Percentiles rank a stretch among this genome's conserved stretches.
Conservation (phyloP, 208 protist species). For the Leishmania tropica region DNA sequence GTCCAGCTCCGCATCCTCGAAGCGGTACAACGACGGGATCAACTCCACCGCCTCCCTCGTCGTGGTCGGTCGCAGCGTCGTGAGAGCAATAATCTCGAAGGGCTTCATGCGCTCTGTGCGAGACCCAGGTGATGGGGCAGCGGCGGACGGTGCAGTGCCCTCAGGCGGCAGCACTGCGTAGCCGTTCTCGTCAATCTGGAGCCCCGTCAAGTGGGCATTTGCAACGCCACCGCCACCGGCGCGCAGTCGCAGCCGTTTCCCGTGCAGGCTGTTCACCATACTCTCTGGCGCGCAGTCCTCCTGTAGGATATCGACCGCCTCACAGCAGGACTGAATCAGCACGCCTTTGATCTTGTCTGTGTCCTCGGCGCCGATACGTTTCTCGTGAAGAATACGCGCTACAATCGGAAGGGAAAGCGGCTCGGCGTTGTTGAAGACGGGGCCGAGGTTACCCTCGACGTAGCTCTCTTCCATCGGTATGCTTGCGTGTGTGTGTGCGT, state of each 20-base stretch:
- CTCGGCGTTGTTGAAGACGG: constrained; percentile 66
- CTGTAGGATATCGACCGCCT: constrained; percentile 72
- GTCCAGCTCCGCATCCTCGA: constrained; percentile 63
- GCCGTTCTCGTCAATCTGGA: constrained; percentile 39
- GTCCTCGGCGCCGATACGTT: constrained; percentile 35
- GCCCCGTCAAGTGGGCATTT: constrained; percentile 51
- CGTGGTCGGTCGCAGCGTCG: constrained; percentile 68
- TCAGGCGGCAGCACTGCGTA: constrained; percentile 25
- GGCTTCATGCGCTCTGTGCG: constrained; percentile 53
- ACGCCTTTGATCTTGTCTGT: constrained; percentile 30
- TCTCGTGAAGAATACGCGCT: constrained; percentile 52
- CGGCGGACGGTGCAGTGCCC: constrained; percentile 4
- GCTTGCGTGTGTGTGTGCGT: not conserved
- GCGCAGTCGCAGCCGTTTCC: constrained; percentile 43
- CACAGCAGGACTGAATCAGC: constrained; percentile 48
- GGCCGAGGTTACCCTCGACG: constrained; percentile 72
- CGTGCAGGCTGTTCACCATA: constrained; percentile 22
- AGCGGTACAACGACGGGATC: constrained; percentile 79
- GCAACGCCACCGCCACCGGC: constrained; percentile 23
- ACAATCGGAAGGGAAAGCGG: constrained; percentile 78
- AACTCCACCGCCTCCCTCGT: constrained; percentile 71
- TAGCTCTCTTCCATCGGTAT: constrained; percentile 71
- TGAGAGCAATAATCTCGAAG: constrained; percentile 80
- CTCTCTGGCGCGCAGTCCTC: constrained; percentile 52
- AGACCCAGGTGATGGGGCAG: not conserved